Evolutionary conservation across 192 early-diverging fungal genomes (phyloP), one percentile per base, ranked within the genome.

Genomic region (Mortierella antarctica): DNA sequence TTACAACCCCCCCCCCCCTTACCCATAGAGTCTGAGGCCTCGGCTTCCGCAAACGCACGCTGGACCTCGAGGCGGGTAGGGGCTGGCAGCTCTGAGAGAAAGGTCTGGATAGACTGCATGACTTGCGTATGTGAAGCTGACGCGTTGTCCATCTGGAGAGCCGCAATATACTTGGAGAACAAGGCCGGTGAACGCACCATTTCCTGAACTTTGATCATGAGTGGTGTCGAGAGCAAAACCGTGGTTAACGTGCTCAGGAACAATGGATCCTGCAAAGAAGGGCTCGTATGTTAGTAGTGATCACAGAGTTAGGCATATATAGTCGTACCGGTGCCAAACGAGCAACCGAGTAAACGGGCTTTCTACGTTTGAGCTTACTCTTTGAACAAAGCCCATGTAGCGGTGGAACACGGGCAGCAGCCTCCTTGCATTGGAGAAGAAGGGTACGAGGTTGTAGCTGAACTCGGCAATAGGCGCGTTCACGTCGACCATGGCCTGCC

Each of bases 41-140:
- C 77, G 45, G 74, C 78, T 50, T 85, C 83, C 1, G 83, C 83
- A 67, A 85, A 85, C 41, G 82, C 83, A 45, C 71, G 71, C 57
- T 74, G 68, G n/a, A 85, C 68, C 17, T 70, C 61, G 40, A 72
- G 62, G 14, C 75, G 67, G 0, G 70, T 82, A 4, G 67, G 63
- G 41, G 70, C 78, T 21, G 79, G 68, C 7, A 78, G 68, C 3
- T 62, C 52, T 10, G 72, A 66, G 17, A 85, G 73, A 54, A 85
- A 85, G 45, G 20, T 59, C 42, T 85, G 79, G 42, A 85, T 65
- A 31, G 79, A 69, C 56, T 67, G 62, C 83, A 82, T 82, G 9
- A 85, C 83, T 44, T 85, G 79, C 2, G 71, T 72, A 53, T 85
- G 83, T 21, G 79, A 82, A 10, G 83, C 79, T 1, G 83, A 85